These are phyloP conservation scores for Dioszegia hungarica DNA, from an alignment of 768 basidiomycete genomes.

Conservation along the genomic window DNA sequence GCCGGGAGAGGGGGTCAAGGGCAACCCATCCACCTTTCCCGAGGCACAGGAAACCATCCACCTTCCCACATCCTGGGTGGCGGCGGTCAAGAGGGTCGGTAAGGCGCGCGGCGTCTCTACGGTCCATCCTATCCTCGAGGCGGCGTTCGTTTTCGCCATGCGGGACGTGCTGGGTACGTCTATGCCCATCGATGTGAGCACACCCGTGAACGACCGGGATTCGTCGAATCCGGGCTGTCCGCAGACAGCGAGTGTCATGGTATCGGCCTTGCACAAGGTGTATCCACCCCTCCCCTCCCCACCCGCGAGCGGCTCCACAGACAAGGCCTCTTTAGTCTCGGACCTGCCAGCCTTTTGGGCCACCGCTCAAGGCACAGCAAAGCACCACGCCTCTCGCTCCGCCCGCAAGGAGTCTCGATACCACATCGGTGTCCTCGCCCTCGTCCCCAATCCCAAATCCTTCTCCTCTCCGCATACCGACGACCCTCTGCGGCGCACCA, in stretches of 20 bases:
- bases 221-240: not conserved
- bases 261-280: not conserved
- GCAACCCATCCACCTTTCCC: not conserved
- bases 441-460: conserved; percentile 2
- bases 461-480: not conserved
- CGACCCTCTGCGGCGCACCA: not conserved
- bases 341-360: no score
- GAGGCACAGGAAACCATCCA: not conserved
- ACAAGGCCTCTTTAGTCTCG: not conserved
- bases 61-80: not conserved
- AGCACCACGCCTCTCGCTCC: not conserved
- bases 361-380: not conserved
- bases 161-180: not conserved
- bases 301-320: no score
- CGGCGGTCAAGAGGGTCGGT: not conserved
- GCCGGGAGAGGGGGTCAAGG: not conserved
- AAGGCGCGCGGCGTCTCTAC: not conserved
- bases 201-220: not conserved
- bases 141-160: conserved; percentile 1
- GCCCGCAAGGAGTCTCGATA: not conserved
- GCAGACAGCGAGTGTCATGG: not conserved
- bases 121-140: conserved; percentile 9
- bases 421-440: conserved; percentile 3
- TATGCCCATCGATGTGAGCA: not conserved
- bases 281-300: not conserved